These are phyloP conservation scores for Fusarium fujikuroi DNA, from an alignment of 2,329 filamentous ascomycete species.

Conservation along the genomic window DNA sequence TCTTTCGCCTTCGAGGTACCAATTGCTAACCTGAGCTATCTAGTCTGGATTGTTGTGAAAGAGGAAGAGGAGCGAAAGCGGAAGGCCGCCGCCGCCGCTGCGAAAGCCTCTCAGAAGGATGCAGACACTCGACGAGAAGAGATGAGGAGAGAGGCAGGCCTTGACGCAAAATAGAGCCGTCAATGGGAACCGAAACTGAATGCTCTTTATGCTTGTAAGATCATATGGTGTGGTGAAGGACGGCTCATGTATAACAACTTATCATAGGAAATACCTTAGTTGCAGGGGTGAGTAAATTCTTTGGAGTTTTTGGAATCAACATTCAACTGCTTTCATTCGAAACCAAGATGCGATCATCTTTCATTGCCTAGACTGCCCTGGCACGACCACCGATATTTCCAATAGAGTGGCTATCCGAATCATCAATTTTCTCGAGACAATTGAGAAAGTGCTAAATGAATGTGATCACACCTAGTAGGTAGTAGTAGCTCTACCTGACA, in stretches of 20 bases:
- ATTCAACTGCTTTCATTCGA: constrained; percentile 14
- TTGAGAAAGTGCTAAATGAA: neutral
- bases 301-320: constrained; percentile 30
- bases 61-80: constrained; percentile 58
- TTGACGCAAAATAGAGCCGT: constrained; percentile 49
- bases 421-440: neutral
- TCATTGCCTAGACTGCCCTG: neutral
- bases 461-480: neutral
- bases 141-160: constrained; percentile 60
- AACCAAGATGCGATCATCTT: neutral
- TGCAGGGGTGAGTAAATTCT: constrained; percentile 7
- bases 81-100: constrained; percentile 50
- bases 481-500: neutral
- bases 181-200: neutral
- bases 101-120: constrained; percentile 53
- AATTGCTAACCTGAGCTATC: constrained; percentile 20
- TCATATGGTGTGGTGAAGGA: constrained; percentile 26
- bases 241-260: constrained; percentile 36
- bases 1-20: neutral
- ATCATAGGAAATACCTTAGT: constrained; percentile 1
- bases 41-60: constrained; percentile 64
- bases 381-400: neutral
- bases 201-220: constrained; percentile 37
- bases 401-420: neutral
- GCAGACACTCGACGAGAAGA: constrained; percentile 58